Percentiles rank a stretch among this genome's conserved stretches.
Evolutionary conservation across 768 basidiomycete species (phyloP).

Genomic region (Boletus pseudopeckii): DNA sequence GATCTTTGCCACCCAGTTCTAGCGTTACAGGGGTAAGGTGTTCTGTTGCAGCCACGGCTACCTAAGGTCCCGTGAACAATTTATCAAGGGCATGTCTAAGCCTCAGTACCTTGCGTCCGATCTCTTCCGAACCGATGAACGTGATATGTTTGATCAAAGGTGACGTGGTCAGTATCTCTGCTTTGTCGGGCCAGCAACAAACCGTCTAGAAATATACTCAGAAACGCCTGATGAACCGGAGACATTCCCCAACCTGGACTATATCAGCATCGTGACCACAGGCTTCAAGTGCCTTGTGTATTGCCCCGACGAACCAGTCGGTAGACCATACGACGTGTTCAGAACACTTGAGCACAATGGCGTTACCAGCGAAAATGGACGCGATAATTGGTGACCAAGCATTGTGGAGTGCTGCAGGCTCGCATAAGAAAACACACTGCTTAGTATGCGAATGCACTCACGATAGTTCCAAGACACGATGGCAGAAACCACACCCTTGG

Average conservation of each 20-base stretch:
- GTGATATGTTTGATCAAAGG: conserved; percentile 89
- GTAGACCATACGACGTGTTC: conserved; percentile 93
- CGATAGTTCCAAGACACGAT: conserved; percentile 97
- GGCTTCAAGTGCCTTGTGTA: conserved; percentile 68
- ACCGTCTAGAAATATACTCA: conserved; percentile 50
- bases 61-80: conserved; percentile 38
- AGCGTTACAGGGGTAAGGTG: conserved; percentile 89
- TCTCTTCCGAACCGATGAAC: conserved; percentile 81
- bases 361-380: conserved; percentile 87
- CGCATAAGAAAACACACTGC: background rate
- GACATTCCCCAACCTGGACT: conserved; percentile 59
- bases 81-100: conserved; percentile 2
- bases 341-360: conserved; percentile 86
- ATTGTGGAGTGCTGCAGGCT: conserved; percentile 79
- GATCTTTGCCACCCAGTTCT: conserved; percentile 95
- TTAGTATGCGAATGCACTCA: conserved; percentile 33
- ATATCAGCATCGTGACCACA: conserved; percentile 87
- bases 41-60: conserved; percentile 80
- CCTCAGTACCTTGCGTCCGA: conserved; percentile 63
- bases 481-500: conserved; percentile 87
- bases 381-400: conserved; percentile 92
- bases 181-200: conserved; percentile 86
- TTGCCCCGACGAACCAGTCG: conserved; percentile 74
- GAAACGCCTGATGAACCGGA: background rate
- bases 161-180: conserved; percentile 74